A percentile compares a stretch with the other conserved stretches of the same genome.
Conservation (phyloP, 331 rosid genomes). For the Acacia pycnantha region DNA sequence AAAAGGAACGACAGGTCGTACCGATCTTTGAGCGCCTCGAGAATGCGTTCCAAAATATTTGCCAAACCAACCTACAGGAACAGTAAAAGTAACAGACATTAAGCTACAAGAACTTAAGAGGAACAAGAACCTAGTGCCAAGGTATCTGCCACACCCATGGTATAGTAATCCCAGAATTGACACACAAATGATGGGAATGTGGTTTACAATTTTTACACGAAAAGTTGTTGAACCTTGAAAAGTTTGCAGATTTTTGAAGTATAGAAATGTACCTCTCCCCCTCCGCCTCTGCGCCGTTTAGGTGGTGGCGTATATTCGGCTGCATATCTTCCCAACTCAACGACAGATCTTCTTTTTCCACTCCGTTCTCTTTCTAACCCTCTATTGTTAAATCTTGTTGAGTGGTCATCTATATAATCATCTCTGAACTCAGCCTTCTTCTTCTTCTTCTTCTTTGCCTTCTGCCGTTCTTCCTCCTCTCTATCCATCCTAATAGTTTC, state of each 20-base stretch:
- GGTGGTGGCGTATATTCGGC: conserved; percentile 57
- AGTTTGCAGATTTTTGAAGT: conserved; percentile 2
- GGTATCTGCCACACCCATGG: background rate
- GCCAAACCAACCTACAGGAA: conserved; percentile 82
- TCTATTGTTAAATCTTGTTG: conserved; percentile 69
- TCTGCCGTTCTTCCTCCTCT: conserved; percentile 86
- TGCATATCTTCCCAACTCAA: conserved; percentile 63
- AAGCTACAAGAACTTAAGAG: background rate
- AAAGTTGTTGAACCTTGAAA: background rate
- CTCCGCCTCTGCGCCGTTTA: conserved; percentile 97
- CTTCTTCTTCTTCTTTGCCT: conserved; percentile 80
- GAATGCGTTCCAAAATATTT: conserved; percentile 88
- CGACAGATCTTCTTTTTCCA: conserved; percentile 61
- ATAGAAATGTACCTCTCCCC: conserved; percentile 57
- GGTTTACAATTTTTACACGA: background rate
- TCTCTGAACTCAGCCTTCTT: conserved; percentile 59
- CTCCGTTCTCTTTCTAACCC: conserved; percentile 67
- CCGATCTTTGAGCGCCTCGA: conserved; percentile 67
- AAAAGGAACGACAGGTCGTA: conserved; percentile 67
- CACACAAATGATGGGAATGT: background rate
- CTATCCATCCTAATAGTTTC: conserved; percentile 77
- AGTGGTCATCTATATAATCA: conserved; percentile 65
- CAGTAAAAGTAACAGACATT: conserved; percentile 17
- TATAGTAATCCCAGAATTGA: background rate
- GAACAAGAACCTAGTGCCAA: background rate